phyloP scores from a whole-genome alignment of 345 rosid genomes.

The Syzygium grande region DNA sequence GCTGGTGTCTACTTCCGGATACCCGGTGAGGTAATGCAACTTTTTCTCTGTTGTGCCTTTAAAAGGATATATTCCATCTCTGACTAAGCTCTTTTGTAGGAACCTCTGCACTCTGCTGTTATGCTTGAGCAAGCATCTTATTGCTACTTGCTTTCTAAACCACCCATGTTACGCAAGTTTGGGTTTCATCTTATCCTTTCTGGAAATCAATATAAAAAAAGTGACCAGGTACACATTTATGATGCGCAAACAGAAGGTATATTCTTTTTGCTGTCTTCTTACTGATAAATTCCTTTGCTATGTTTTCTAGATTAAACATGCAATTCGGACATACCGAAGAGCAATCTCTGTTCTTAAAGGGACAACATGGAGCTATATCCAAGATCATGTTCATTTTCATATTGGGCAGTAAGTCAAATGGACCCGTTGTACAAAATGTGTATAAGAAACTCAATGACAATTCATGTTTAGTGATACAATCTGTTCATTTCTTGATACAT shows the following conservation, averaged over 20 bases:
- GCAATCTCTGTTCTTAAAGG: slow-evolving; percentile 81
- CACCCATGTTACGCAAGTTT: slow-evolving; percentile 88
- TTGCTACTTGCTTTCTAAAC: slow-evolving; percentile 84
- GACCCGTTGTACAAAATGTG: neutral
- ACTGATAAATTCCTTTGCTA: slow-evolving; percentile 5
- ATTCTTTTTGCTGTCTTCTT: neutral
- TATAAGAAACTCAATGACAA: neutral
- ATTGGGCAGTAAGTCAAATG: slow-evolving; percentile 80
- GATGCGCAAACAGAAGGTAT: neutral
- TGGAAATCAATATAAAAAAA: slow-evolving; percentile 84
- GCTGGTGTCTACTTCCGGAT: slow-evolving; percentile 91
- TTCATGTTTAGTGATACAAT: neutral
- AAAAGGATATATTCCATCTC: slow-evolving; percentile 1
- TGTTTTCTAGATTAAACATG: slow-evolving; percentile 69
- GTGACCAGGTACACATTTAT: slow-evolving; percentile 71
- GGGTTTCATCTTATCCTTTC: slow-evolving; percentile 98
- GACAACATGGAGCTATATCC: slow-evolving; percentile 84
- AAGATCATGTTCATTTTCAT: slow-evolving; percentile 91
- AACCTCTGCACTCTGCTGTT: slow-evolving; percentile 87
- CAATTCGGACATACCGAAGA: slow-evolving; percentile 83
- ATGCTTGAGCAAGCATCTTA: slow-evolving; percentile 99
- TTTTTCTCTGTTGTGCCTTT: neutral
- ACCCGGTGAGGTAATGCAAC: slow-evolving; percentile 75
- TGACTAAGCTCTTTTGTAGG: slow-evolving; percentile 35
- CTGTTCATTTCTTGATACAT: neutral